Conservation (phyloP, 1,284 basidiomycete species). For the Ustanciosporium gigantosporum region DNA sequence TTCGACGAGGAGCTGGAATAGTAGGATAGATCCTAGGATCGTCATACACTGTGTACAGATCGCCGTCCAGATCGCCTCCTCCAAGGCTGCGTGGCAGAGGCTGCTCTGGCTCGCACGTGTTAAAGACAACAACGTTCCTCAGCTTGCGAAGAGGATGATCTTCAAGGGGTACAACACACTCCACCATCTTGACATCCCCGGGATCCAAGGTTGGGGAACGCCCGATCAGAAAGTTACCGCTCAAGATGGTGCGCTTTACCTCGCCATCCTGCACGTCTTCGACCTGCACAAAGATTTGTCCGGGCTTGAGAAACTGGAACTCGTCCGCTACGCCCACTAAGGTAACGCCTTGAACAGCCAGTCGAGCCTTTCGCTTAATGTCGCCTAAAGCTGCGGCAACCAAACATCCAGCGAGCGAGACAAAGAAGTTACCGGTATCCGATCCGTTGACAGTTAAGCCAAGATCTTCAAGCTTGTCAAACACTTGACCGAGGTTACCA, state of each 20-base stretch:
- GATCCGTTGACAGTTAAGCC: conserved; percentile 3
- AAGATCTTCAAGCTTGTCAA: conserved; percentile 13
- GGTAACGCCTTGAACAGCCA: conserved; percentile 19
- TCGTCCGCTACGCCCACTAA: conserved; percentile 36
- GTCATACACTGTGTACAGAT: conserved; percentile 64
- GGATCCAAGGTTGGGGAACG: conserved; percentile 37
- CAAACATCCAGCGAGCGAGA: conserved; percentile 8
- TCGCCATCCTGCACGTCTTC: conserved; percentile 8
- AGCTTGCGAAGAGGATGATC: conserved; percentile 31
- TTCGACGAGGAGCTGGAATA: conserved; percentile 7
- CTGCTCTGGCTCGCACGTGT: conserved; percentile 7
- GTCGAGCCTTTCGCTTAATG: conserved; percentile 33
- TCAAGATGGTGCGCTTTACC: conserved; percentile 9
- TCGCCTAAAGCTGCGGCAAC: conserved; percentile 28
- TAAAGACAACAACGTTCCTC: conserved; percentile 41
- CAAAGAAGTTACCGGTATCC: conserved; percentile 17
- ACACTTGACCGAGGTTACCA: conserved; percentile 11
- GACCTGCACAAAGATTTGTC: conserved; percentile 27
- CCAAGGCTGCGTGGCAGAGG: conserved; percentile 30
- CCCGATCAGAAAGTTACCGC: conserved; percentile 29
- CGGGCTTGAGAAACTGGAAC: conserved; percentile 23
- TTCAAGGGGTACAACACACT: conserved; percentile 17
- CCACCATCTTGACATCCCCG: conserved; percentile 28
- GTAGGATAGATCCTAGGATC: conserved; percentile 66
- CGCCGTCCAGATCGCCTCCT: conserved; percentile 42